These are phyloP conservation scores for Wallacemonas rigidus DNA, from an alignment of 208 protist species.

Conservation along the genomic window DNA sequence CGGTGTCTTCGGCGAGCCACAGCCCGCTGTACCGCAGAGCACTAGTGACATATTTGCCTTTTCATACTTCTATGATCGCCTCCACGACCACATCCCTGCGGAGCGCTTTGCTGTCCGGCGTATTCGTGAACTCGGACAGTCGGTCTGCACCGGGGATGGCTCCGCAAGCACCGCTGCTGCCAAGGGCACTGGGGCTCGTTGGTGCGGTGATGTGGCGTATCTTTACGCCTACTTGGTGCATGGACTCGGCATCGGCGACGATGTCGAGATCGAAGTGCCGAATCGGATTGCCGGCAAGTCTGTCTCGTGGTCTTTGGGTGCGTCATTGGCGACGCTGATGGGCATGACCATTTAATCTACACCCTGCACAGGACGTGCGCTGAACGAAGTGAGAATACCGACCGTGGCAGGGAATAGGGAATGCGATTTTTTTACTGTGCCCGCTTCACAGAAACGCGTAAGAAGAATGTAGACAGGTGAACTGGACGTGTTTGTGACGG, in stretches of 20 bases:
- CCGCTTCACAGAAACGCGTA: no score
- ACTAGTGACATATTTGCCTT: slow-evolving; percentile 48
- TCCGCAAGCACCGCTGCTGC: neutral
- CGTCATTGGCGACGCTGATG: slow-evolving; percentile 41
- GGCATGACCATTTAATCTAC: slow-evolving; percentile 10
- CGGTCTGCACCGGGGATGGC: slow-evolving; percentile 29
- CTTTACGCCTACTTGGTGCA: slow-evolving; percentile 66
- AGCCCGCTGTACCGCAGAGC: slow-evolving; percentile 33
- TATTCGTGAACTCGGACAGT: slow-evolving; percentile 30
- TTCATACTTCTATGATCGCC: slow-evolving; percentile 76
- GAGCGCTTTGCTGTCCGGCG: slow-evolving; percentile 24
- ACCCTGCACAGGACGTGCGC: neutral
- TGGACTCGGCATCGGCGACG: slow-evolving; percentile 55
- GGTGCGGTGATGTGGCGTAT: slow-evolving; percentile 80
- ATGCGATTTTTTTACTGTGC: no score
- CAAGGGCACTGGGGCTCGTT: slow-evolving; percentile 17
- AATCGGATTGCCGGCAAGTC: slow-evolving; percentile 62
- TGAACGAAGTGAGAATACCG: no score
- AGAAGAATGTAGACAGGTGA: no score
- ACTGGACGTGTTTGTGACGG: no score
- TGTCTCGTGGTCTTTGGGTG: slow-evolving; percentile 82
- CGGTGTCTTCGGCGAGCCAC: slow-evolving; percentile 51
- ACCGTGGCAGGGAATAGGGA: no score
- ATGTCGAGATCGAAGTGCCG: slow-evolving; percentile 36
- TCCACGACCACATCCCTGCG: slow-evolving; percentile 24